Evolutionary conservation across 129 eudicot genomes (phyloP).

Genomic region (Flaveria brownii): DNA sequence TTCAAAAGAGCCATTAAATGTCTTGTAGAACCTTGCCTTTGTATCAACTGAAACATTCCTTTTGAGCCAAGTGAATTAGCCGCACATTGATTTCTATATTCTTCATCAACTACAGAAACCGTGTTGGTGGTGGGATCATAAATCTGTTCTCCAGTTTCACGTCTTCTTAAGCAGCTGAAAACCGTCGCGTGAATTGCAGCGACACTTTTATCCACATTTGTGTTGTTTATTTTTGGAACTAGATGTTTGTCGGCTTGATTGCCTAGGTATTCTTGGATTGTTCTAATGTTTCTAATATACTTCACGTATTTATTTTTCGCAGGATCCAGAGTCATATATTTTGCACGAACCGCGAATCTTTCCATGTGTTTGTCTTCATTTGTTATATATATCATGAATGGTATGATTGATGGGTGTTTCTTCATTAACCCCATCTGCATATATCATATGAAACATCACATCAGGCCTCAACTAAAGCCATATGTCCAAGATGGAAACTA

Average conservation of each 20-base stretch:
- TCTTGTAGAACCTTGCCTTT: constrained; percentile 84
- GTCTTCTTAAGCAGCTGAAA: constrained; percentile 87
- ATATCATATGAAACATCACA: constrained; percentile 14
- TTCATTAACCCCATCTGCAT: constrained; percentile 97
- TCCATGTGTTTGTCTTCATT: constrained; percentile 96
- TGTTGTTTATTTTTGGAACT: constrained; percentile 84
- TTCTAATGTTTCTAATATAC: constrained; percentile 82
- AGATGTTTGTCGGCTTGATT: constrained; percentile 81
- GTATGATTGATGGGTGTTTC: constrained; percentile 92
- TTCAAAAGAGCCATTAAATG: constrained; percentile 90
- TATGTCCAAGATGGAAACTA: background rate
- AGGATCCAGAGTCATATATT: constrained; percentile 95
- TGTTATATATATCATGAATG: constrained; percentile 89
- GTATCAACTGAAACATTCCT: constrained; percentile 88
- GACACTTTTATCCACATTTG: constrained; percentile 82
- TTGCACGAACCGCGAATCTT: constrained; percentile 92
- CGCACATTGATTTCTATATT: constrained; percentile 75
- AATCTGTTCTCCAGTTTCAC: constrained; percentile 72
- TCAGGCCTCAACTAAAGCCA: constrained; percentile 2
- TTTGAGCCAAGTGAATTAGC: constrained; percentile 78
- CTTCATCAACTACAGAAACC: constrained; percentile 66
- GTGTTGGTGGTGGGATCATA: constrained; percentile 76
- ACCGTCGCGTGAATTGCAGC: constrained; percentile 94
- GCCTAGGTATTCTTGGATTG: constrained; percentile 91
- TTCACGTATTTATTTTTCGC: constrained; percentile 89